Evolutionary conservation across 2,329 filamentous ascomycete species (phyloP).

Genomic region (Paecilomyces fulvus): DNA sequence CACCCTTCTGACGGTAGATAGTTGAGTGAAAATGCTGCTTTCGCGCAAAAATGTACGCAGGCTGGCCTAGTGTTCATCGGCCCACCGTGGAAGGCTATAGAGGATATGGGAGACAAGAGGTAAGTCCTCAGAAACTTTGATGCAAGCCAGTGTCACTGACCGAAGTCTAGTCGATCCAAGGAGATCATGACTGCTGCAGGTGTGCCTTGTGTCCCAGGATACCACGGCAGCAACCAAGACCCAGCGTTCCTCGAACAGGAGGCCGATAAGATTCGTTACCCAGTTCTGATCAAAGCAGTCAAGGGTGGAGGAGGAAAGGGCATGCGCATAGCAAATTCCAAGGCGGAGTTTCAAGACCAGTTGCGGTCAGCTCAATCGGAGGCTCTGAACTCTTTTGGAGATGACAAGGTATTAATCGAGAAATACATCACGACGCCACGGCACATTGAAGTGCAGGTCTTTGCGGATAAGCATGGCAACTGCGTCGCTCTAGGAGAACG

Average conservation of each 20-base stretch:
- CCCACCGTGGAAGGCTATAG: constrained; percentile 67
- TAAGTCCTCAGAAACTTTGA: constrained; percentile 13
- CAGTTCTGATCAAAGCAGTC: constrained; percentile 57
- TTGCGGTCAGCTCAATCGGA: constrained; percentile 57
- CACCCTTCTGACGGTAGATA: constrained; percentile 11
- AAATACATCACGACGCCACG: constrained; percentile 60
- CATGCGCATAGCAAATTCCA: constrained; percentile 54
- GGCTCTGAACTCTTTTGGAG: constrained; percentile 55
- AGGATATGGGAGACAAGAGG: constrained; percentile 87
- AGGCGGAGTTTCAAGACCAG: constrained; percentile 52
- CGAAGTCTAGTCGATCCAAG: constrained; percentile 57
- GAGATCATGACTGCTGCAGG: constrained; percentile 95
- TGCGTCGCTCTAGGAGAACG: constrained; percentile 56
- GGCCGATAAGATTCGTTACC: constrained; percentile 62
- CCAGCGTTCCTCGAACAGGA: constrained; percentile 53
- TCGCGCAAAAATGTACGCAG: constrained; percentile 79
- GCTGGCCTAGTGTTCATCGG: constrained; percentile 93
- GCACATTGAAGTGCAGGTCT: constrained; percentile 60
- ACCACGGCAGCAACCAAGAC: constrained; percentile 80
- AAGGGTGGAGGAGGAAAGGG: constrained; percentile 61
- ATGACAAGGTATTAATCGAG: constrained; percentile 59
- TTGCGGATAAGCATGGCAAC: constrained; percentile 58
- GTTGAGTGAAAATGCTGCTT: constrained; percentile 84
- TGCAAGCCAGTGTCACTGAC: constrained; percentile 4
- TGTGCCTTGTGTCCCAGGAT: constrained; percentile 92